Conservation (phyloP, 208 protist species). For the Crithidia bombi region DNA sequence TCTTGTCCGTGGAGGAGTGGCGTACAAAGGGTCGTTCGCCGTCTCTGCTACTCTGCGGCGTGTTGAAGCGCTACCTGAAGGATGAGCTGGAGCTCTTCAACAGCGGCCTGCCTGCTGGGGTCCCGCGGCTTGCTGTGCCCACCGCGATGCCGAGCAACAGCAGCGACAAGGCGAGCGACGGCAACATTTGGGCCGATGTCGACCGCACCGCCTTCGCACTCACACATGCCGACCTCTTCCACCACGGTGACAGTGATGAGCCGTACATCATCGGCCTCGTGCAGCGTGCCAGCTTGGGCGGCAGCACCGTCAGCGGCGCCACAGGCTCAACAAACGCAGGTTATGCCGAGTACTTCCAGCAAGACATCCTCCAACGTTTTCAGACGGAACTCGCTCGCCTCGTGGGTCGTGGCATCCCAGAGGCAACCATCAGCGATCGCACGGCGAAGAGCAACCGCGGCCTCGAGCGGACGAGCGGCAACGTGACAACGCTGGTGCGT, state of each 20-base stretch:
- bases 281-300: conserved; percentile 47
- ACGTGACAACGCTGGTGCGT: conserved; percentile 70
- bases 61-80: conserved; percentile 70
- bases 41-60: conserved; percentile 60
- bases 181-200: conserved; percentile 72
- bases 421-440: conserved; percentile 51
- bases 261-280: conserved; percentile 75
- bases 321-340: conserved; percentile 21
- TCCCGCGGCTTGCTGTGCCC: conserved; percentile 59
- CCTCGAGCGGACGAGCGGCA: conserved; percentile 58
- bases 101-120: conserved; percentile 59
- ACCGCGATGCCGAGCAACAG: conserved; percentile 6
- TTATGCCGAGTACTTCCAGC: conserved; percentile 57
- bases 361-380: conserved; percentile 55
- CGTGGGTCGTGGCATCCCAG: conserved; percentile 73
- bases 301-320: conserved; percentile 15
- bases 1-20: conserved; percentile 87
- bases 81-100: conserved; percentile 82
- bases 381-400: conserved; percentile 64
- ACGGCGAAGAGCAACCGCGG: conserved; percentile 49
- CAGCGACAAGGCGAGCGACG: conserved; percentile 16
- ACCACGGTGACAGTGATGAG: conserved; percentile 52
- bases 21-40: conserved; percentile 71
- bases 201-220: conserved; percentile 64
- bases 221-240: conserved; percentile 46